These are phyloP conservation scores for Lippia alba DNA, from an alignment of 305 asterid genomes.

Conservation along the genomic window DNA sequence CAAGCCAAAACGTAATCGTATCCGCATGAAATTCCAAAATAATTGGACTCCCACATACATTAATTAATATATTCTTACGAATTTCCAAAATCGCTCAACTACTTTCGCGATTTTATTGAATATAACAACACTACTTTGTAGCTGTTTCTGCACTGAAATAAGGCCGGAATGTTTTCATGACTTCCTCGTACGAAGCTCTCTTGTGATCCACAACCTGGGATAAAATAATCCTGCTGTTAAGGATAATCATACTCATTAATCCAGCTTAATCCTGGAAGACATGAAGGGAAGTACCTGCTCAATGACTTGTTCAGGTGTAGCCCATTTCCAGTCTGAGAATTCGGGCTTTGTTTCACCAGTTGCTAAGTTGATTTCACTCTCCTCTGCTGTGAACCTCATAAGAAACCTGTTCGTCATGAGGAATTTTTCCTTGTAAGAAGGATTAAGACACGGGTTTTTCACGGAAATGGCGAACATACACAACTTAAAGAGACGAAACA, in stretches of 20 bases:
- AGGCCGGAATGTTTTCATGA: constrained; percentile 66
- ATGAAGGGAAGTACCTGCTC: constrained; percentile 67
- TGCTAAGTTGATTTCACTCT: constrained; percentile 78
- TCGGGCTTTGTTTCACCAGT: constrained; percentile 83
- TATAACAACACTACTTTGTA: constrained; percentile 54
- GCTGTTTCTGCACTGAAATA: constrained; percentile 60
- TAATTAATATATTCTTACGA: constrained; percentile 56
- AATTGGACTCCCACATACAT: too few relatives aligned
- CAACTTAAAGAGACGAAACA: too few relatives aligned
- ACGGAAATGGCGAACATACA: too few relatives aligned
- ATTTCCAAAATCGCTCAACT: not conserved
- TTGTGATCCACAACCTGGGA: constrained; percentile 92
- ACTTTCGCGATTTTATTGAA: constrained; percentile 78
- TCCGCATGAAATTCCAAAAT: too few relatives aligned
- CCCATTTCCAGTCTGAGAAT: constrained; percentile 99
- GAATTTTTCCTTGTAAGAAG: not conserved
- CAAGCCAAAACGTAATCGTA: too few relatives aligned
- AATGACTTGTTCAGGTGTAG: constrained; percentile 82
- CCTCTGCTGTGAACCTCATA: constrained; percentile 73
- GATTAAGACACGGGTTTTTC: too few relatives aligned
- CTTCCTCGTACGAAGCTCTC: constrained; percentile 94
- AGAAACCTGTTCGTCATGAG: constrained; percentile 64
- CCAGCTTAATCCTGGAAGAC: not conserved
- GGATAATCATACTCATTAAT: not conserved
- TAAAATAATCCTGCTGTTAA: too few relatives aligned